These are phyloP conservation scores for Ampelomyces quisqualis DNA, from an alignment of 2,329 filamentous ascomycete genomes.

Conservation along the genomic window DNA sequence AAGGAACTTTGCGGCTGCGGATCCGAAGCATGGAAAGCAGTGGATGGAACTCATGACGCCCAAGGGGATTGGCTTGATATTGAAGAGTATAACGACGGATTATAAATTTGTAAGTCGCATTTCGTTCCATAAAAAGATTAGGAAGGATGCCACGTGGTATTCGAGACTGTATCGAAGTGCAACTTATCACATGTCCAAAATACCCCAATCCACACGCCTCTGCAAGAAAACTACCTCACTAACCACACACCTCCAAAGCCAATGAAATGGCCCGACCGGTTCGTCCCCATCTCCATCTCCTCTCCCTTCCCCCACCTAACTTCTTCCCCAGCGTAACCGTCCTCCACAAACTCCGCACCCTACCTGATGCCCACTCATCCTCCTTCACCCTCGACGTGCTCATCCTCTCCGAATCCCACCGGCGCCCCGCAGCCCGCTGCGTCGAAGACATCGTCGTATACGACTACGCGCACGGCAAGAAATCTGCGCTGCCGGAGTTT, in stretches of 20 bases:
- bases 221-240: slow-evolving; percentile 6
- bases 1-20: slow-evolving; percentile 65
- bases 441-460: slow-evolving; percentile 79
- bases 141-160: no score
- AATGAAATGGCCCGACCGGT: slow-evolving; percentile 74
- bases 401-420: slow-evolving; percentile 73
- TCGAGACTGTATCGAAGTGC: background rate
- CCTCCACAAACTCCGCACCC: slow-evolving; percentile 70
- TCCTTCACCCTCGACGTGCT: slow-evolving; percentile 62
- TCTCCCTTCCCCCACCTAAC: background rate
- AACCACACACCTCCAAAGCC: slow-evolving; percentile 49
- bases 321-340: slow-evolving; percentile 64
- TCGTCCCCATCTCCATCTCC: background rate
- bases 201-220: background rate
- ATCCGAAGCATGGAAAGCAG: slow-evolving; percentile 59
- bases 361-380: slow-evolving; percentile 53
- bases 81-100: slow-evolving; percentile 76
- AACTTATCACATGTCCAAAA: background rate
- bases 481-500: slow-evolving; percentile 60
- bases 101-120: slow-evolving; percentile 75
- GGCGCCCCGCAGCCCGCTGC: slow-evolving; percentile 70
- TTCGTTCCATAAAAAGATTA: background rate
- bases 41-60: slow-evolving; percentile 73
- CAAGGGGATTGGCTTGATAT: slow-evolving; percentile 68
- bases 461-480: slow-evolving; percentile 64